Base-by-base conservation (phyloP, 78 protist species). In the Guillardia theta region DNA sequence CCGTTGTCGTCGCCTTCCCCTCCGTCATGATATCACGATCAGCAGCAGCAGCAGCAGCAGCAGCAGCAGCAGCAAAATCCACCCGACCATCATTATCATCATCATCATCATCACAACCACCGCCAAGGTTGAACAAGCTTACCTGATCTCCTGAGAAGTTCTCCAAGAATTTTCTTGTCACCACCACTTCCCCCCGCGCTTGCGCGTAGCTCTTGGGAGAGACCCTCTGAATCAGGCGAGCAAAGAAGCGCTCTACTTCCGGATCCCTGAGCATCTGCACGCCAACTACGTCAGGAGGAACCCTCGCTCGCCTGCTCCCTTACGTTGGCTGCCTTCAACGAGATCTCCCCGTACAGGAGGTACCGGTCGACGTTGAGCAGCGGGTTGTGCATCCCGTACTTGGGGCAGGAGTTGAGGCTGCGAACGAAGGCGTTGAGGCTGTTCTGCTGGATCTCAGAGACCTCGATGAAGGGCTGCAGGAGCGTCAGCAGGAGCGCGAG, bases 361-460 rank as follows among this genome's bases (percentile, higher is more conserved):
- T 93, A 76, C 44, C 94, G 54, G 78, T 95, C 93, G 62, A 36
- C 39, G 48, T 95, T 92, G 47, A 54, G 44, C 80, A 80, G 4
- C 47, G 94, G 94, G 94, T 95, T 95, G 94, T 95, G 96, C 39
- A 53, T 77, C 58, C 96, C 96, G 39, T 48, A 33, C 47, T 92
- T 93, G 36, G 96, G 94, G 77, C 88, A 53, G 30, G 6, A 0
- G 27, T 19, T 2, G 43, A 95, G 10, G 36, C 70, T 30, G 0
- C 6, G n/a, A 76, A 95, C 88, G 83, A 37, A 95, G 45, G 53
- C 62, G 83, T 70, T 33, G 36, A 70, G 41, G 70, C 70, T 30
- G 6, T 58, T 30, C 70, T 58, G 39, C 70, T 27, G 27, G 39
- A 58, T 30, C 70, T 58, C 70, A 24, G 70, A 24, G 70, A 24